Conservation (phyloP, 495 filamentous ascomycete genomes). For the Daldinia decipiens region DNA sequence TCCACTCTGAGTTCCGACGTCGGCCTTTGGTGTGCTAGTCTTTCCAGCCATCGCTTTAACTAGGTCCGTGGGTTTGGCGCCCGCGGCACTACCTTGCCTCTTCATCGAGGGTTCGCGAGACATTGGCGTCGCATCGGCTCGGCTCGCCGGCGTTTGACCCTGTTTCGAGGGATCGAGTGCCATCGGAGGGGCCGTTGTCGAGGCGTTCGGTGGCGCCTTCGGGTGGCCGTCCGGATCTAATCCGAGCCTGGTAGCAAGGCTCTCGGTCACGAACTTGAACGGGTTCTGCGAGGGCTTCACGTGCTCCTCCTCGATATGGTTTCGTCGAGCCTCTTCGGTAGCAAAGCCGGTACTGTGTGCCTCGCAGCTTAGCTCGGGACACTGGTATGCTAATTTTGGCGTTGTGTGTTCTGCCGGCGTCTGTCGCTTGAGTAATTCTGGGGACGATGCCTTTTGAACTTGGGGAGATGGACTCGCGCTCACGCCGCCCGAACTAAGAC, state of each 20-base stretch:
- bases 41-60: constrained; percentile 45
- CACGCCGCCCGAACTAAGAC: constrained; percentile 42
- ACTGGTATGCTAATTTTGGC: constrained; percentile 54
- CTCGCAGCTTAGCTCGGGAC: constrained; percentile 60
- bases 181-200: constrained; percentile 48
- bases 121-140: constrained; percentile 57
- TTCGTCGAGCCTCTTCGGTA: constrained; percentile 61
- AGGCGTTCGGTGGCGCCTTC: constrained; percentile 35
- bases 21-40: constrained; percentile 39
- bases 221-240: constrained; percentile 60
- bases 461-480: constrained; percentile 59
- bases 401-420: constrained; percentile 51
- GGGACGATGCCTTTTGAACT: constrained; percentile 55
- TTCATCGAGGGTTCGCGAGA: constrained; percentile 59
- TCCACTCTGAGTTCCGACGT: constrained; percentile 30
- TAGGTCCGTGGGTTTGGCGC: constrained; percentile 44
- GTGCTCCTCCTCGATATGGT: constrained; percentile 66
- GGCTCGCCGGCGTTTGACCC: constrained; percentile 54
- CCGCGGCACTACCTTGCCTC: constrained; percentile 53
- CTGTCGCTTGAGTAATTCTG: constrained; percentile 58
- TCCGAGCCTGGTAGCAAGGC: constrained; percentile 54
- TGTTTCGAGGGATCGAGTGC: constrained; percentile 53
- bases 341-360: constrained; percentile 60
- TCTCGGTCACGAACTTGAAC: constrained; percentile 59
- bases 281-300: constrained; percentile 63